Conservation (phyloP, 768 basidiomycete species). For the Tylopilus vinaceipallidus region DNA sequence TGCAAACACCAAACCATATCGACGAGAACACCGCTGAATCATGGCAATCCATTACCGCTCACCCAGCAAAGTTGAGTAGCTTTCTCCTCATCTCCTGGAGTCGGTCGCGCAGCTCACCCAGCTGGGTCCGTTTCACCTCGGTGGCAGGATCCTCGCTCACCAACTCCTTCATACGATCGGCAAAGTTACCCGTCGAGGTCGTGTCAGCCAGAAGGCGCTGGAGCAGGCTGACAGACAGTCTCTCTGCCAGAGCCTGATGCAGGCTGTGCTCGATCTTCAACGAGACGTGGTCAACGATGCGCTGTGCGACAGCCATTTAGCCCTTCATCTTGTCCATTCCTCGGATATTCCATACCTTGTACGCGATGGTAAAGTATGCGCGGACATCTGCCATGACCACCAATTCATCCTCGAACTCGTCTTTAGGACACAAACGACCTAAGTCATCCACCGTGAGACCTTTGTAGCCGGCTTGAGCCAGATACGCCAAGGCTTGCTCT, state of each 20-base stretch:
- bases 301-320: constrained; percentile 32
- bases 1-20: neutral
- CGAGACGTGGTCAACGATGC: constrained; percentile 54
- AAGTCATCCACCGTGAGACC: constrained; percentile 25
- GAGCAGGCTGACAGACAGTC: constrained; percentile 37
- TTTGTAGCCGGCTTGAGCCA: constrained; percentile 33
- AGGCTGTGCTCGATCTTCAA: constrained; percentile 46
- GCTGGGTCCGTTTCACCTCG: constrained; percentile 33
- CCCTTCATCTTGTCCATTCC: neutral
- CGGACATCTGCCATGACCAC: constrained; percentile 52
- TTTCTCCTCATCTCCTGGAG: constrained; percentile 41
- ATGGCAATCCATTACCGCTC: neutral
- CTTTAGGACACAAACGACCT: constrained; percentile 21
- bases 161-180: constrained; percentile 37
- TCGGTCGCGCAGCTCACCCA: constrained; percentile 33
- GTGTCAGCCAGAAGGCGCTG: constrained; percentile 29
- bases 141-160: constrained; percentile 46
- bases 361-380: constrained; percentile 56
- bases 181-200: constrained; percentile 8
- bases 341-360: constrained; percentile 38
- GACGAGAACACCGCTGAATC: neutral
- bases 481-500: constrained; percentile 18
- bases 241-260: constrained; percentile 37
- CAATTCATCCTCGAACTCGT: constrained; percentile 42
- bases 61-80: constrained; percentile 30